These are phyloP conservation scores for Dryadomyces quercivorus DNA, from an alignment of 2,329 filamentous ascomycete genomes.

Conservation along the genomic window DNA sequence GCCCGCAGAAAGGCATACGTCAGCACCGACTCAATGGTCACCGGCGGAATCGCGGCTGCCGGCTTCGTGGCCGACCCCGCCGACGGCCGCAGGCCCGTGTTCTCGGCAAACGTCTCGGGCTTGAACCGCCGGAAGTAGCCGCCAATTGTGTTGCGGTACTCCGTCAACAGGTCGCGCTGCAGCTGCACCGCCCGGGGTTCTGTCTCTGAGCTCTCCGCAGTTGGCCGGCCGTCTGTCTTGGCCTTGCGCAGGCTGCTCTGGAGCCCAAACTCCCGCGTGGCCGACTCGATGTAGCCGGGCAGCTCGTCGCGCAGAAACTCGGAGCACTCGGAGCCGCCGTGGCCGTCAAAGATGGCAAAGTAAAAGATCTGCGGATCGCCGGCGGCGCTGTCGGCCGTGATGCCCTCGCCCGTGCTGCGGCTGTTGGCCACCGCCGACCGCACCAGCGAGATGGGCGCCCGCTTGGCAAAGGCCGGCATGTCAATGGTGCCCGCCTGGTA, in stretches of 20 bases:
- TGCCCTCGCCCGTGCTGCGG: constrained; percentile 45
- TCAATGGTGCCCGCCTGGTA: constrained; percentile 91
- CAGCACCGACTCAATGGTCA: constrained; percentile 64
- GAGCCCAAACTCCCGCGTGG: constrained; percentile 64
- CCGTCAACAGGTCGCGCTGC: constrained; percentile 57
- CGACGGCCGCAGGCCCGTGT: neutral
- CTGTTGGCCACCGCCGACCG: constrained; percentile 32
- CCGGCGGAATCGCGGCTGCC: constrained; percentile 12
- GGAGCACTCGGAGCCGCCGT: constrained; percentile 82
- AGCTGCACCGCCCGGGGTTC: constrained; percentile 28
- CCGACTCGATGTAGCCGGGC: constrained; percentile 79
- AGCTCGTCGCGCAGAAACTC: constrained; percentile 74
- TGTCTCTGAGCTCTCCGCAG: no score
- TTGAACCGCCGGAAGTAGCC: constrained; percentile 91
- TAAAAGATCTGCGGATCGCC: constrained; percentile 97
- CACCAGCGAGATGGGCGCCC: constrained; percentile 53
- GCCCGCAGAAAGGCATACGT: constrained; percentile 89
- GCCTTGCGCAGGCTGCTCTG: constrained; percentile 53
- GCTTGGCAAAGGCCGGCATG: constrained; percentile 80
- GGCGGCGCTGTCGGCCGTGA: constrained; percentile 54
- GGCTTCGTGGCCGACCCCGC: neutral
- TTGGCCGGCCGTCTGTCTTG: neutral
- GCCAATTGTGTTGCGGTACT: constrained; percentile 76
- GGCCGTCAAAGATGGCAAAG: constrained; percentile 92
- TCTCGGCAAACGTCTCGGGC: constrained; percentile 56